Conservation (phyloP, 495 filamentous ascomycete genomes). For the Penicillium lividum region DNA sequence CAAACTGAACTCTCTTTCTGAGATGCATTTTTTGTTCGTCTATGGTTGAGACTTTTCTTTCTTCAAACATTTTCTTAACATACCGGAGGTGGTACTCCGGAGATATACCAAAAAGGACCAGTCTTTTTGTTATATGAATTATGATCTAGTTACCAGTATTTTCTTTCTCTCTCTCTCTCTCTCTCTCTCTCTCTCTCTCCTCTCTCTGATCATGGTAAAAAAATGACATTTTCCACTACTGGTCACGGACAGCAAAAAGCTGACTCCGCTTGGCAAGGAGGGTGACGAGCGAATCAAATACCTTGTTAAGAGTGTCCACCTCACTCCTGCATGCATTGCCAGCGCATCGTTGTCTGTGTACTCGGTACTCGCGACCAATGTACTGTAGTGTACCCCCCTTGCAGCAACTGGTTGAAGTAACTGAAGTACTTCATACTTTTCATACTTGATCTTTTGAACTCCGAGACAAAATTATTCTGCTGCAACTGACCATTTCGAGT, state of each 20-base stretch:
- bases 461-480: constrained; percentile 16
- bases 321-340: constrained; percentile 42
- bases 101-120: too few species aligned
- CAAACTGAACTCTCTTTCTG: not conserved
- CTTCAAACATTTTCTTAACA: too few species aligned
- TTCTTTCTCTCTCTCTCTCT: not conserved
- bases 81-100: too few species aligned
- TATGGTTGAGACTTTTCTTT: too few species aligned
- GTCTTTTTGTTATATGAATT: too few species aligned
- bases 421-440: constrained; percentile 8
- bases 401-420: constrained; percentile 7
- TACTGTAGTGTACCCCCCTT: constrained; percentile 13
- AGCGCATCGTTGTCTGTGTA: constrained; percentile 26
- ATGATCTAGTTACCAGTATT: not conserved
- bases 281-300: constrained; percentile 36
- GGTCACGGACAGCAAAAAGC: constrained; percentile 15
- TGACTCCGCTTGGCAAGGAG: constrained; percentile 27
- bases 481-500: constrained; percentile 30
- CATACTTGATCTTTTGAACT: constrained; percentile 4
- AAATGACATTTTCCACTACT: not conserved
- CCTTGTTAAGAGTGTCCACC: constrained; percentile 22
- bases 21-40: not conserved
- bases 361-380: constrained; percentile 20
- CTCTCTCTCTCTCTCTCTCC: not conserved
- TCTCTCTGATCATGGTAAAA: not conserved